phyloP scores from a whole-genome alignment of 73 alveolate species.

The Paramecium caudatum region DNA sequence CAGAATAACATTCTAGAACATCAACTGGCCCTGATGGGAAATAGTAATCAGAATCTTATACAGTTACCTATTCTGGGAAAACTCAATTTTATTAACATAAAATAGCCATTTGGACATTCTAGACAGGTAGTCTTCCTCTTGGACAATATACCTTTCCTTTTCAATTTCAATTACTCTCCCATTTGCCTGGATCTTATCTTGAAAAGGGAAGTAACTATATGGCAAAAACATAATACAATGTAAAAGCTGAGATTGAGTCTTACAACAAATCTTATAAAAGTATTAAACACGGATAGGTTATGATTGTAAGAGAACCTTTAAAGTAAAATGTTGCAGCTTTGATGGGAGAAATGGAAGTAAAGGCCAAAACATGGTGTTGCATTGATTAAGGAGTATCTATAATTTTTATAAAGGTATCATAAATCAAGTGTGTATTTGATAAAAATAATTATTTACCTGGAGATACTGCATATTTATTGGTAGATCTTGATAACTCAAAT shows the following conservation, averaged over 20 bases:
- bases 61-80: background rate
- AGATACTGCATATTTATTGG: conserved; percentile 70
- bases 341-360: conserved; percentile 72
- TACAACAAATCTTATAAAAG: conserved; percentile 26
- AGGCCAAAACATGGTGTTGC: conserved; percentile 73
- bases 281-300: conserved; percentile 34
- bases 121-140: conserved; percentile 1
- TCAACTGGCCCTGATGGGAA: conserved; percentile 8
- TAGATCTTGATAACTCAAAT: conserved; percentile 73
- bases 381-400: conserved; percentile 59
- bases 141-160: conserved; percentile 63
- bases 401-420: background rate
- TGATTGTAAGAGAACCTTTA: conserved; percentile 72
- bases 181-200: conserved; percentile 67
- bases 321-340: conserved; percentile 41
- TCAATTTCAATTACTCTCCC: conserved; percentile 7
- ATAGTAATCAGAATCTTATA: background rate
- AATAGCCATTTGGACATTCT: background rate
- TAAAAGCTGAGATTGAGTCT: conserved; percentile 68
- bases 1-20: background rate
- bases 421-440: conserved; percentile 71
- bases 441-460: conserved; percentile 75
- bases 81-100: conserved; percentile 42
- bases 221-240: conserved; percentile 66
- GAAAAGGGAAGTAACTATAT: conserved; percentile 60